Conservation (phyloP, 441 rosid genomes). For the Geranium incanum region DNA sequence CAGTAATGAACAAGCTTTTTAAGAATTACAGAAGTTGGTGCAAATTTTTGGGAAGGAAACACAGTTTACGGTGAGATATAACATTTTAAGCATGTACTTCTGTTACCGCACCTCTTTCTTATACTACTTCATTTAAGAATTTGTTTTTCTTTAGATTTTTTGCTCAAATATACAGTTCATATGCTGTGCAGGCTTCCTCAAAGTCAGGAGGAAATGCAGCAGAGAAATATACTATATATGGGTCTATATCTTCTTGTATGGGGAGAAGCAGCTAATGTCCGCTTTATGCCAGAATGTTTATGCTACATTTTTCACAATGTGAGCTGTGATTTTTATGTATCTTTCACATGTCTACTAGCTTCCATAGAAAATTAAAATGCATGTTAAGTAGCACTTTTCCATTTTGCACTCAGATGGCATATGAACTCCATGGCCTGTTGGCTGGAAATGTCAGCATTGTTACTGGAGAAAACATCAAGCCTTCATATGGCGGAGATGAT, state of each 20-base stretch:
- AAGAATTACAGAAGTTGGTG: constrained; percentile 94
- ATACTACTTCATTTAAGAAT: background rate
- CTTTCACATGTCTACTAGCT: background rate
- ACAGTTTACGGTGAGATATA: constrained; percentile 65
- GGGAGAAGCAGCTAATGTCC: no score
- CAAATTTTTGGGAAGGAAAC: constrained; percentile 86
- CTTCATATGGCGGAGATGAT: constrained; percentile 97
- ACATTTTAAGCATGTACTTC: no score
- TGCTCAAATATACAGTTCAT: constrained; percentile 13
- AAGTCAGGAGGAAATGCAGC: constrained; percentile 78
- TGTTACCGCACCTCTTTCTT: background rate
- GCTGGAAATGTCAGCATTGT: constrained; percentile 98
- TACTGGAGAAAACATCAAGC: constrained; percentile 95
- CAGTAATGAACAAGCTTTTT: constrained; percentile 72
- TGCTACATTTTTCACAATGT: constrained; percentile 92
- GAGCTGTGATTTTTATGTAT: constrained; percentile 21
- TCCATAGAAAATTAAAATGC: background rate
- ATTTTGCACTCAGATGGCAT: constrained; percentile 72
- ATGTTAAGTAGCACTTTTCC: constrained; percentile 6
- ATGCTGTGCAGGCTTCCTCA: constrained; percentile 71
- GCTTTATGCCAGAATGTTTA: no score
- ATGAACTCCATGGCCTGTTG: constrained; percentile 95
- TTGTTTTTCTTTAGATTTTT: constrained; percentile 11
- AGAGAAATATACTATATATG: constrained; percentile 12
- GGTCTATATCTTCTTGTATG: no score